Evolutionary conservation across 345 rosid species (phyloP).

Genomic region (Brassica juncea): DNA sequence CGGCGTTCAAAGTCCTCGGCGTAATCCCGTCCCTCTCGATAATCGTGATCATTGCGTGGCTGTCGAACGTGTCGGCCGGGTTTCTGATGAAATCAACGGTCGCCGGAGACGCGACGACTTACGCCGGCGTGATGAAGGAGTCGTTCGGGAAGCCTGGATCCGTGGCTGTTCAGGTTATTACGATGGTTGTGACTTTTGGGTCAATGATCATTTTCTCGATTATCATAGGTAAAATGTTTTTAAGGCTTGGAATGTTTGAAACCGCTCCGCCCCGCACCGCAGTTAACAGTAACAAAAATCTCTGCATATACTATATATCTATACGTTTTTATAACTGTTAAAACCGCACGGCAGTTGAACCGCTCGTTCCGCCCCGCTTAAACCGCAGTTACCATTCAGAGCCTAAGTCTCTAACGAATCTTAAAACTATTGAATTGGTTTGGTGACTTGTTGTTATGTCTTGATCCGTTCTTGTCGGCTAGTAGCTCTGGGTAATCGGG

Average conservation of each 20-base stretch:
- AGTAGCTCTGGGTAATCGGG: too few relatives aligned
- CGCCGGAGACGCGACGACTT: slow-evolving; percentile 61
- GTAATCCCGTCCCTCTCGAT: slow-evolving; percentile 68
- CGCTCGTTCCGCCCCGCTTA: too few relatives aligned
- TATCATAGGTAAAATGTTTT: slow-evolving; percentile 57
- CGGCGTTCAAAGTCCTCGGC: slow-evolving; percentile 78
- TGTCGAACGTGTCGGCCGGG: slow-evolving; percentile 69
- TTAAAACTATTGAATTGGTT: slow-evolving; percentile 1
- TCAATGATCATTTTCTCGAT: slow-evolving; percentile 72
- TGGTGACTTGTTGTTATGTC: background rate
- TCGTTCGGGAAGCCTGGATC: slow-evolving; percentile 74
- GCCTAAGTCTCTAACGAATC: background rate
- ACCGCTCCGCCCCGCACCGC: too few relatives aligned
- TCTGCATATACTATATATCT: too few relatives aligned
- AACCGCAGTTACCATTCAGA: too few relatives aligned
- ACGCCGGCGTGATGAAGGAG: slow-evolving; percentile 83
- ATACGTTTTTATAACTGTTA: too few relatives aligned
- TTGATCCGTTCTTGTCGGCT: too few relatives aligned
- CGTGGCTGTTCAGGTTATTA: slow-evolving; percentile 53
- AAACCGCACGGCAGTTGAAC: too few relatives aligned
- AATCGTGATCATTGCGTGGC: slow-evolving; percentile 63
- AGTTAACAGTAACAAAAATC: too few relatives aligned
- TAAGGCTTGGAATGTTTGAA: background rate
- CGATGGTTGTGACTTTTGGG: slow-evolving; percentile 76
- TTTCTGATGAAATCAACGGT: slow-evolving; percentile 65